Evolutionary conservation across 2,329 filamentous ascomycete species (phyloP), one percentile per base, ranked within the genome.

Genomic region (Fusarium neocosmosporiellum): DNA sequence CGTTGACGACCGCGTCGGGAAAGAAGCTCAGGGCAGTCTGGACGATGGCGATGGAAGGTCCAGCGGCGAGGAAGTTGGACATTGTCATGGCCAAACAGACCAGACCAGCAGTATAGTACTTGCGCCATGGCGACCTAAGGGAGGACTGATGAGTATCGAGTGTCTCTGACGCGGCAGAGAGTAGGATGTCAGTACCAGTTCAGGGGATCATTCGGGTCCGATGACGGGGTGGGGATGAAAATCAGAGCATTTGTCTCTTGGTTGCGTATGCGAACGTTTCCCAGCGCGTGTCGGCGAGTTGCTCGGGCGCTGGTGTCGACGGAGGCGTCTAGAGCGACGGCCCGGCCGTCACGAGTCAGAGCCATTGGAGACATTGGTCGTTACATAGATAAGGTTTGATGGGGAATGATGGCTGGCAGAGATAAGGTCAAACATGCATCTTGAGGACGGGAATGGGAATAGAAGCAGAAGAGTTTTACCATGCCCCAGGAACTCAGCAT

Each of bases 31-130:
- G 70, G 5, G 87, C 84, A 6, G 85, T 87, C 4, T 82, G 73
- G 13, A 86, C 78, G 43, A 89, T 85, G 62, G 86, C 86, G 33
- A 89, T 84, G 4, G 84, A 84, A 4, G 88, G 87, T 0, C 85
- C 88, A n/a, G 87, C 88, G 0, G 87, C 87, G 6, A 89, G 79
- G 70, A 89, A 89, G 77, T 89, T 89, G 79, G 84, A 87, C 78
- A 89, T 83, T 68, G 88, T 82, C 81, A 89, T 88, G 60, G 87
- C 86, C 5, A 86, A 68, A 75, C 86, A 88, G 36, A 88, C 83
- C 16, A 88, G 78, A 55, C 80, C 75, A 10, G 87, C 86, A 39
- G 86, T 85, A 75, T 87, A 89, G 68, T 84, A 82, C 59, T 87
- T 86, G 71, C 85, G 86, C 72, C 81, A 79, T 79, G 83, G 80